Conservation (phyloP, 192 early-diverging fungal species). For the Coemansia sp. region DNA sequence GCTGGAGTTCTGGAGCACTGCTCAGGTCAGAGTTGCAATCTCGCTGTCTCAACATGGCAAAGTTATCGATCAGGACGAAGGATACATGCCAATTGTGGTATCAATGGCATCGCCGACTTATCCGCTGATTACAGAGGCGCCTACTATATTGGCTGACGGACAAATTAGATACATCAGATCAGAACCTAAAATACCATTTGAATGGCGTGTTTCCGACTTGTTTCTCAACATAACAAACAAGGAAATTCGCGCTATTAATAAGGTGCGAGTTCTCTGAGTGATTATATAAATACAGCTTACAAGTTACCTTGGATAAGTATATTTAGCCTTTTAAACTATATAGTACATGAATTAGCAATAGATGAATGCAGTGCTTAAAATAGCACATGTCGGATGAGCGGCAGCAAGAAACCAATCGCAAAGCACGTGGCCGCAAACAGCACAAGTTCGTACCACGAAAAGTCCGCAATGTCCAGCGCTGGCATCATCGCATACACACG, state of each 20-base stretch:
- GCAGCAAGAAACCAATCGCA: conserved; percentile 36
- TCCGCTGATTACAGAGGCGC: background rate
- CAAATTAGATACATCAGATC: background rate
- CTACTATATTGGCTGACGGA: background rate
- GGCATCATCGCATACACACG: conserved; percentile 40
- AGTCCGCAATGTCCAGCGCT: conserved; percentile 43
- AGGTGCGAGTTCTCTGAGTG: too few species aligned
- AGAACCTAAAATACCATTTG: background rate
- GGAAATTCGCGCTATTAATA: background rate
- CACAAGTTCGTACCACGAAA: conserved; percentile 53
- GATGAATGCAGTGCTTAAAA: conserved; percentile 1
- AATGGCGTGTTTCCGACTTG: background rate
- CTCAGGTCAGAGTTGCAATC: background rate
- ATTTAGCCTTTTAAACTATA: conserved; percentile 12
- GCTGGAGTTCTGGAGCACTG: background rate
- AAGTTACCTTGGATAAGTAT: conserved; percentile 18
- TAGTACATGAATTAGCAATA: conserved; percentile 2
- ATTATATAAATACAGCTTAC: conserved; percentile 6
- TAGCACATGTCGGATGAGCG: conserved; percentile 24
- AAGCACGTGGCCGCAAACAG: conserved; percentile 43
- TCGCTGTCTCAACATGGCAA: conserved; percentile 6
- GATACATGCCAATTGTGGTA: conserved; percentile 18
- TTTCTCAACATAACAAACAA: background rate
- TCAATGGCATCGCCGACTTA: conserved; percentile 21
- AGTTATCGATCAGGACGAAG: conserved; percentile 20